Evolutionary conservation across 2,329 filamentous ascomycete species (phyloP), one percentile per base, ranked within the genome.

Genomic region (Metarhizium sp.): DNA sequence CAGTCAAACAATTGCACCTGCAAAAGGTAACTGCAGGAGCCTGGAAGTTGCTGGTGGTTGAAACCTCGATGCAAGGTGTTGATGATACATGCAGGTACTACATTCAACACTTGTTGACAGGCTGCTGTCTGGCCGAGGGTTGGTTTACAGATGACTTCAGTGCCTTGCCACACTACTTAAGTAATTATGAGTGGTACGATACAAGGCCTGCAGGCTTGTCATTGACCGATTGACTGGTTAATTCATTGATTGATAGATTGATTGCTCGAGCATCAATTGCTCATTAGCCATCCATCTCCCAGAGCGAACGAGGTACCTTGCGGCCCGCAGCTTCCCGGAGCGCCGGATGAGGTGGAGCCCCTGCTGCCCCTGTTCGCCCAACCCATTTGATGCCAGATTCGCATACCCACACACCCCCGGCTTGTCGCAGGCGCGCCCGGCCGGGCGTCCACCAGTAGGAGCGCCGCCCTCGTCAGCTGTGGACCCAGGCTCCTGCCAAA

Each of bases 351-450:
- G 20, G 18, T 40, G 38, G 38, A 40, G 38, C 38, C 10, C 38
- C 38, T 14, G 38, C 4, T 11, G 13, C 10, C 56, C 56, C 46
- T 36, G 51, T 25, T 47, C 29, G 34, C 48, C 51, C 52, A 57
- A 54, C 55, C 52, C 55, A 57, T 57, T 53, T 51, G 13, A 42
- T 51, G 38, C 36, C 45, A 51, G 51, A 56, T 32, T 48, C 25
- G 25, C 46, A 42, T 8, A n/a, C 51, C 38, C 55, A 25, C 25
- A 25, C 30, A 18, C 3, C 14, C 34, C 32, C 52, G 16, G 51
- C 52, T 34, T 49, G 25, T 18, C 7, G 30, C 34, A 56, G 40
- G 13, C 40, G 32, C 20, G 8, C 43, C 40, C 16, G 14, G 43
- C 32, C 54, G 16, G 47, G 43, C 20, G n/a, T 20, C 29, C 14